Conservation (phyloP, 805 yeast species). For the Saturnispora kantuleensis region DNA sequence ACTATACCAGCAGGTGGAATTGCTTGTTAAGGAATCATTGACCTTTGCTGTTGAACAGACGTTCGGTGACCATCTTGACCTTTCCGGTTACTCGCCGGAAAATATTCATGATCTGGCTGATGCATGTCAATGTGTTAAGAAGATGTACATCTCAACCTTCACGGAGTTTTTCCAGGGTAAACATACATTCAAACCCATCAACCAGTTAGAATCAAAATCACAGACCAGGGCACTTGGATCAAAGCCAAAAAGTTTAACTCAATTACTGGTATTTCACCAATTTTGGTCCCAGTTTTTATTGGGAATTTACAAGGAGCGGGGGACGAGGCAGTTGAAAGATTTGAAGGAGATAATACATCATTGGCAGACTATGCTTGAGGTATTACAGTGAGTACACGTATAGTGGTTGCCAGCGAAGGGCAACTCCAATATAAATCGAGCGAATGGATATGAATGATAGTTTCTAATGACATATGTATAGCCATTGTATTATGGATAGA, state of each 20-base stretch:
- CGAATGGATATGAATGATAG: too few species aligned
- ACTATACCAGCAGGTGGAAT: slow-evolving; percentile 32
- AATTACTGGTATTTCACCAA: slow-evolving; percentile 31
- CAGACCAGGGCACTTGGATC: slow-evolving; percentile 9
- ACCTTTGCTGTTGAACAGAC: slow-evolving; percentile 41
- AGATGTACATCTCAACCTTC: slow-evolving; percentile 52
- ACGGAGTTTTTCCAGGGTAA: slow-evolving; percentile 32
- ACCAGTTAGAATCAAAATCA: slow-evolving; percentile 15
- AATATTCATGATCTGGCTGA: slow-evolving; percentile 30
- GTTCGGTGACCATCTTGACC: slow-evolving; percentile 47
- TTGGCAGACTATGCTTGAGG: slow-evolving; percentile 13
- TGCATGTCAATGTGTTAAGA: slow-evolving; percentile 32
- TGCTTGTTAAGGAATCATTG: slow-evolving; percentile 35
- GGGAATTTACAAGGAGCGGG: slow-evolving; percentile 33
- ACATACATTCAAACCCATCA: slow-evolving; percentile 14
- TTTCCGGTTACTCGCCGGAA: slow-evolving; percentile 38
- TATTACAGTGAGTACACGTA: not conserved
- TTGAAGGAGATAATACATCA: slow-evolving; percentile 17
- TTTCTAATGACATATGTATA: too few species aligned
- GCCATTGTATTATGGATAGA: not conserved
- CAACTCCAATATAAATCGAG: too few species aligned
- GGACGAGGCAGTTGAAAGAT: slow-evolving; percentile 23
- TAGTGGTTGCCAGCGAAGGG: too few species aligned
- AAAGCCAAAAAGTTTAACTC: slow-evolving; percentile 24
- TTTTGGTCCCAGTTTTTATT: slow-evolving; percentile 44